Evolutionary conservation across 768 basidiomycete species (phyloP), one percentile per base, ranked within the genome.

Genomic region (Tulasnella sp.): DNA sequence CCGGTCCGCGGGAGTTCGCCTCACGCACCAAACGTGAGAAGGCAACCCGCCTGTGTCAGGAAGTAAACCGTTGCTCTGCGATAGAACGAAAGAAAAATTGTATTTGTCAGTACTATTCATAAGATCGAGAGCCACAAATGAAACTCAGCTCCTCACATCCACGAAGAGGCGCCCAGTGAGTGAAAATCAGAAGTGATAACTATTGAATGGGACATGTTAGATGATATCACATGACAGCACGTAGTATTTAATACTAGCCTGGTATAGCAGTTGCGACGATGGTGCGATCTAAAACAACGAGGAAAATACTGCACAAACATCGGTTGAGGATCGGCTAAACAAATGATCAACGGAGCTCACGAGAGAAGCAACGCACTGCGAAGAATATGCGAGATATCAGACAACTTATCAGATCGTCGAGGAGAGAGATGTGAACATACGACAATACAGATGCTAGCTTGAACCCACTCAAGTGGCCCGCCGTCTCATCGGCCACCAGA

Each of bases 11-110:
- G n/a, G n/a, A n/a, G n/a, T n/a, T n/a, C n/a, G n/a, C n/a, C n/a
- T n/a, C n/a, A 48, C 45, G 26, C n/a, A 48, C 45, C 61, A 34
- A 51, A 66, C 8, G 58, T 30, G n/a, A 66, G 63, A 15, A 60
- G 11, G 19, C 4, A 47, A 19, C 60, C 41, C 8, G 51, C 62
- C 44, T 63, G 62, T 19, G 62, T 63, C 11, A 63, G 29, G 41
- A 63, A 45, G 51, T 63, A 63, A 23, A 26, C 60, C 7, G 48
- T 42, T 32, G 42, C 59, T 17, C 45, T 48, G n/a, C n/a, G n/a
- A n/a, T n/a, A n/a, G n/a, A n/a, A n/a, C n/a, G n/a, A n/a, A n/a
- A n/a, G n/a, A n/a, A n/a, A n/a, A n/a, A n/a, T n/a, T n/a, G n/a
- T n/a, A n/a, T n/a, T n/a, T n/a, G n/a, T n/a, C n/a, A n/a, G n/a